phyloP scores from a whole-genome alignment of 805 yeast species.

The Blastobotrys attinorum region DNA sequence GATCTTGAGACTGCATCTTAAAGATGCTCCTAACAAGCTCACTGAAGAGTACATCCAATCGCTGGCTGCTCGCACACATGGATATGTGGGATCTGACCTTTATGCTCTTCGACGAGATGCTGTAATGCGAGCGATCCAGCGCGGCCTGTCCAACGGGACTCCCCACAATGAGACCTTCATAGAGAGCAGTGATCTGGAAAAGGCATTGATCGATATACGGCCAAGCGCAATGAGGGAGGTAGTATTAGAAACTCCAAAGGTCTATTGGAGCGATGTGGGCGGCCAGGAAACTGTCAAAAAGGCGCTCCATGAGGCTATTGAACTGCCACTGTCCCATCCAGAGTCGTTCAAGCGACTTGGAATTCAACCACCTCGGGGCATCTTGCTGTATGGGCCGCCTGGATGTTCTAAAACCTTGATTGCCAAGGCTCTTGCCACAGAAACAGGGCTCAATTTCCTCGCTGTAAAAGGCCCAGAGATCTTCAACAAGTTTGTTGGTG shows the following conservation, averaged over 20 bases:
- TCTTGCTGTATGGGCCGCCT: conserved; percentile 92
- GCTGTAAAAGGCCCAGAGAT: conserved; percentile 98
- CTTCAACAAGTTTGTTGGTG: conserved; percentile 93
- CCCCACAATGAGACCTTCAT: conserved; percentile 37
- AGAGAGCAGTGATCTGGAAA: conserved; percentile 49
- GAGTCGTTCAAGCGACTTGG: conserved; percentile 73
- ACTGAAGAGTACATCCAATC: conserved; percentile 45
- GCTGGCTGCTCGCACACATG: conserved; percentile 79
- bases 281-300: conserved; percentile 82
- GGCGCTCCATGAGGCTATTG: conserved; percentile 82
- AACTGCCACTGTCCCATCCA: conserved; percentile 77
- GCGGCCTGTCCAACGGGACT: conserved; percentile 36
- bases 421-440: conserved; percentile 93
- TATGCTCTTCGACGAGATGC: conserved; percentile 83
- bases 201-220: conserved; percentile 68
- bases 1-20: conserved; percentile 58
- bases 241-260: conserved; percentile 88
- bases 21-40: conserved; percentile 50
- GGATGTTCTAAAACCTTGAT: conserved; percentile 95
- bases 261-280: conserved; percentile 90
- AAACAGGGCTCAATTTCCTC: conserved; percentile 84
- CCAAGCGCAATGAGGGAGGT: conserved; percentile 98
- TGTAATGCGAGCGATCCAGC: conserved; percentile 71
- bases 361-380: conserved; percentile 86
- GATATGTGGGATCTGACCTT: conserved; percentile 95